phyloP scores from a whole-genome alignment of 225 moss, liverwort and hornwort species.

The Rhytidiadelphus loreus region DNA sequence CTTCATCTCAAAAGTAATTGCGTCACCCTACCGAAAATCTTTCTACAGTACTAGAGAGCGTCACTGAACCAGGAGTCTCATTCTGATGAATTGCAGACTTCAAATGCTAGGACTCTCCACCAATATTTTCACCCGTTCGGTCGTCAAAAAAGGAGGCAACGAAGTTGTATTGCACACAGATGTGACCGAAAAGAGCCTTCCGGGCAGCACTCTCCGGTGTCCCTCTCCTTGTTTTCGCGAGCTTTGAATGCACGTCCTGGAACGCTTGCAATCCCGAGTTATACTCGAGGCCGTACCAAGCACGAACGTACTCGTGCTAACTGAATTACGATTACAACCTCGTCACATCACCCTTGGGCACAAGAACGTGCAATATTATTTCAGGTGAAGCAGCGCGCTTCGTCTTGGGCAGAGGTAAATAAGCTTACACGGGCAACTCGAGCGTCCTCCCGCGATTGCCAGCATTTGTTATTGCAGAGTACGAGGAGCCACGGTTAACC shows the following conservation, averaged over 20 bases:
- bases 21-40: neutral
- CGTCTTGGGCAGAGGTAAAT: conserved; percentile 25
- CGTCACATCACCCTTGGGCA: neutral
- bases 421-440: neutral
- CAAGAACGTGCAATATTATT: neutral
- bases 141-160: neutral
- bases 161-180: neutral
- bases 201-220: neutral
- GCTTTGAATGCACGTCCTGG: neutral
- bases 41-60: neutral
- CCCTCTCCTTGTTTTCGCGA: neutral
- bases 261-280: neutral
- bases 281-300: neutral
- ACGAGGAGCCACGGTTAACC: neutral
- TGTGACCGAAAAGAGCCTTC: neutral
- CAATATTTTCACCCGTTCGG: neutral
- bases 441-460: neutral
- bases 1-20: conserved; percentile 16
- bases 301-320: neutral
- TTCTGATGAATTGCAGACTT: neutral
- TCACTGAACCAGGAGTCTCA: neutral
- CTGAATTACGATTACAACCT: neutral
- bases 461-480: neutral
- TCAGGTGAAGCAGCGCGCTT: neutral
- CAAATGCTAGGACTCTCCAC: neutral